Conservation (phyloP, 805 yeast genomes). For the Candida germanica region DNA sequence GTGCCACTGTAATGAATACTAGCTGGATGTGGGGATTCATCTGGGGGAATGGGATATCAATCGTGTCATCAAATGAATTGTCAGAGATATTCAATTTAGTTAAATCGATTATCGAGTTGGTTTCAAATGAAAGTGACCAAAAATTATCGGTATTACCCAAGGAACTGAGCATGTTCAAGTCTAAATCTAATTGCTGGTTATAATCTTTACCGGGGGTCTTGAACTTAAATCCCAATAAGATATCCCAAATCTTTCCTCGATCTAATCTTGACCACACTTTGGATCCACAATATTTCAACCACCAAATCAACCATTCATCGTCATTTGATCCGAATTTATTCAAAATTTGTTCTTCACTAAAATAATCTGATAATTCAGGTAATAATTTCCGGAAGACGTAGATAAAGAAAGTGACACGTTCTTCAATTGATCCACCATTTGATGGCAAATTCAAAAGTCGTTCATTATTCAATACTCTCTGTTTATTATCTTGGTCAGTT, state of each 20-base stretch:
- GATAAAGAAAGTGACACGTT: slow-evolving; percentile 65
- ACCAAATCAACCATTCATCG: slow-evolving; percentile 91
- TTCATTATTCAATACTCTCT: slow-evolving; percentile 9
- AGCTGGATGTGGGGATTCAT: slow-evolving; percentile 76
- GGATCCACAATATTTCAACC: slow-evolving; percentile 89
- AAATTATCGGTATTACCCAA: slow-evolving; percentile 63
- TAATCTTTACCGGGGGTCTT: slow-evolving; percentile 30
- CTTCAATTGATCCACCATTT: slow-evolving; percentile 64
- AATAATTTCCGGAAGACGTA: slow-evolving; percentile 57
- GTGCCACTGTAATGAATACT: slow-evolving; percentile 71
- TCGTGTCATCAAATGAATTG: slow-evolving; percentile 2
- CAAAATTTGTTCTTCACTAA: slow-evolving; percentile 76
- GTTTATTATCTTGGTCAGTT: slow-evolving; percentile 25
- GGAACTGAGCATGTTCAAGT: slow-evolving; percentile 26
- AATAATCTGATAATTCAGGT: slow-evolving; percentile 74
- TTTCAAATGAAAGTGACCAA: slow-evolving; percentile 41
- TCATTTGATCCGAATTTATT: slow-evolving; percentile 55
- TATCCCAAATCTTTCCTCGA: slow-evolving; percentile 88
- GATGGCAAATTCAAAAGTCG: slow-evolving; percentile 40
- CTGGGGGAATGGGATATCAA: slow-evolving; percentile 50
- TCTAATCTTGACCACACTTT: slow-evolving; percentile 79
- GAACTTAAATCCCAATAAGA: slow-evolving; percentile 71
- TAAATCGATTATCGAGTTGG: slow-evolving; percentile 3
- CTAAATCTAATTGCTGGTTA: slow-evolving; percentile 31
- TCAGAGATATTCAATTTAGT: slow-evolving; percentile 1